Evolutionary conservation across 2,329 filamentous ascomycete genomes (phyloP).

Genomic region (Aotearoamyces nothofagi): DNA sequence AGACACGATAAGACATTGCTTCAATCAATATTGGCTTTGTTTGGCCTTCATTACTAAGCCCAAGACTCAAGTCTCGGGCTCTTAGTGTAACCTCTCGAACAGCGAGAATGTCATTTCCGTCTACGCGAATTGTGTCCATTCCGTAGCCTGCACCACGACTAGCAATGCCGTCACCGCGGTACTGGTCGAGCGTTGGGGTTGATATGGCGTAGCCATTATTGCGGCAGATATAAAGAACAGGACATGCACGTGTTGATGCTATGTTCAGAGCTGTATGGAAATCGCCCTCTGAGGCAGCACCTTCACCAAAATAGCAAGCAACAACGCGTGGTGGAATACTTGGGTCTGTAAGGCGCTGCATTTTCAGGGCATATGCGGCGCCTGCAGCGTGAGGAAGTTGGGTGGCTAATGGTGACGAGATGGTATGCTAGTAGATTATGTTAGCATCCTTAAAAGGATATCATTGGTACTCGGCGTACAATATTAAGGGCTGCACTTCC

Average conservation of each 20-base stretch:
- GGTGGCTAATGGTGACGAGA: conserved; percentile 73
- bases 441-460: neutral
- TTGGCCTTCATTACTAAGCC: conserved; percentile 8
- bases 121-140: conserved; percentile 84
- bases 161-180: conserved; percentile 81
- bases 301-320: conserved; percentile 81
- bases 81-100: conserved; percentile 66
- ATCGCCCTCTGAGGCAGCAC: conserved; percentile 79
- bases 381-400: conserved; percentile 82
- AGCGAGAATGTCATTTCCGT: conserved; percentile 90
- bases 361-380: conserved; percentile 74
- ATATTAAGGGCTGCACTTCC: conserved; percentile 74
- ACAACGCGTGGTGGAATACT: conserved; percentile 52
- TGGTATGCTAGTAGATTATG: conserved; percentile 46
- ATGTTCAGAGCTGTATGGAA: conserved; percentile 89
- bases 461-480: conserved; percentile 31
- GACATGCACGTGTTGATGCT: conserved; percentile 75
- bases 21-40: conserved; percentile 69
- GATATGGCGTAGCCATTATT: conserved; percentile 91
- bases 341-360: conserved; percentile 61
- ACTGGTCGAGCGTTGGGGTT: conserved; percentile 80
- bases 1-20: conserved; percentile 96
- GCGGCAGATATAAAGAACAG: conserved; percentile 77
- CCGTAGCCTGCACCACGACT: conserved; percentile 78
- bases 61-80: conserved; percentile 63